Conservation (phyloP, 305 asterid genomes). For the Salvia sclarea region DNA sequence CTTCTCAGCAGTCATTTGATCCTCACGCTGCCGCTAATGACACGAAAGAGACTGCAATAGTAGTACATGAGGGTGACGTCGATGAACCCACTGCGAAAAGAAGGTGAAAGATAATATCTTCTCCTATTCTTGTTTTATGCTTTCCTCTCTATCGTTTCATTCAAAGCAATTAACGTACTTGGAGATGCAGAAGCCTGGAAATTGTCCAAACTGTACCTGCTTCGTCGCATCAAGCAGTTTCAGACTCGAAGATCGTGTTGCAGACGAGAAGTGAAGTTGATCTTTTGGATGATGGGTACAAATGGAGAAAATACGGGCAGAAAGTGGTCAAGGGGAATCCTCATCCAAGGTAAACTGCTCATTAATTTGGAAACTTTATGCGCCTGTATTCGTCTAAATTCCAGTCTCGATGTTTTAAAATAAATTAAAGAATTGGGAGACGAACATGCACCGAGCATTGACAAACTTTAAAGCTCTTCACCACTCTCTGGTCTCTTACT, state of each 20-base stretch:
- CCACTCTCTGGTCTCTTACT: background rate
- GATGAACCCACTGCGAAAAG: slow-evolving; percentile 67
- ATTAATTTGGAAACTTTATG: background rate
- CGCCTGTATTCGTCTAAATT: background rate
- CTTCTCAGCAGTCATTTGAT: slow-evolving; percentile 40
- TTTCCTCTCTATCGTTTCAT: background rate
- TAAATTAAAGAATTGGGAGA: background rate
- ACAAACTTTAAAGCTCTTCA: background rate
- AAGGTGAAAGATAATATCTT: slow-evolving; percentile 47
- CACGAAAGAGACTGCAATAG: slow-evolving; percentile 37
- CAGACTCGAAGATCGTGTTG: slow-evolving; percentile 70
- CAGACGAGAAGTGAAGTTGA: slow-evolving; percentile 89
- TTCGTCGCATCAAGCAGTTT: slow-evolving; percentile 51
- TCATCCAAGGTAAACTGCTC: slow-evolving; percentile 59
- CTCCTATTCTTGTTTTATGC: background rate
- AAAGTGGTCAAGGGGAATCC: slow-evolving; percentile 86
- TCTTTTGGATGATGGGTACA: slow-evolving; percentile 77
- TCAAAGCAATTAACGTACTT: slow-evolving; percentile 1
- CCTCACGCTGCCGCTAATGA: slow-evolving; percentile 34
- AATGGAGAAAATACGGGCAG: slow-evolving; percentile 92
- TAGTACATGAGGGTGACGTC: slow-evolving; percentile 44
- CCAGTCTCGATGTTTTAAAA: background rate
- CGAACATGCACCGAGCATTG: background rate
- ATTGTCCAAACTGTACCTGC: slow-evolving; percentile 35
- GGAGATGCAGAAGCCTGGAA: slow-evolving; percentile 55